Evolutionary conservation across 2,329 filamentous ascomycete genomes (phyloP).

Genomic region (Coleophoma crateriformis): DNA sequence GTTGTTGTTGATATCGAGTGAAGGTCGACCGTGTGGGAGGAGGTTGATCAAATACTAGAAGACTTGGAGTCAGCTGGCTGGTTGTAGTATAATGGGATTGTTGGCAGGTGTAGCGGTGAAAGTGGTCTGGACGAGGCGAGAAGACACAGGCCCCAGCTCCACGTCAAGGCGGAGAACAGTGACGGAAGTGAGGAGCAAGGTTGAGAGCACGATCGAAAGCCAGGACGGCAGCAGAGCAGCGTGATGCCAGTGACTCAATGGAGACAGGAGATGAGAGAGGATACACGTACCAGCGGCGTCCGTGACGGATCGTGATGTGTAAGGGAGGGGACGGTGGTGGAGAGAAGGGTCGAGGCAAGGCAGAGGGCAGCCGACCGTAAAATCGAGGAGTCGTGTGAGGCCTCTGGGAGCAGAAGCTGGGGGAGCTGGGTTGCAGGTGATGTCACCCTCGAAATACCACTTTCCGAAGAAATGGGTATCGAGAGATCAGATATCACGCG

Average conservation of each 20-base stretch:
- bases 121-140: neutral
- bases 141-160: neutral
- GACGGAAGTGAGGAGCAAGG: neutral
- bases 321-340: neutral
- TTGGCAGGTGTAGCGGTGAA: neutral
- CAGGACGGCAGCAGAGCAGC: neutral
- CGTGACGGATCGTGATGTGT: neutral
- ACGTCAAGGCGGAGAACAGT: neutral
- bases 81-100: slow-evolving; percentile 10
- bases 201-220: neutral
- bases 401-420: neutral
- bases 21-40: slow-evolving; percentile 7
- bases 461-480: neutral
- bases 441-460: neutral
- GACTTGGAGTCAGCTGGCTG: slow-evolving; percentile 13
- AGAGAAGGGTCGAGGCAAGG: neutral
- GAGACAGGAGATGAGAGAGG: no score
- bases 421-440: neutral
- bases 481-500: neutral
- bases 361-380: neutral
- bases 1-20: neutral
- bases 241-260: neutral
- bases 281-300: neutral
- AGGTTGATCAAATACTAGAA: slow-evolving; percentile 7
- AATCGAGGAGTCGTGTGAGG: neutral